Evolutionary conservation across 140 eudicot species (phyloP), one percentile per base, ranked within the genome.

Genomic region (Senecio squalidus): DNA sequence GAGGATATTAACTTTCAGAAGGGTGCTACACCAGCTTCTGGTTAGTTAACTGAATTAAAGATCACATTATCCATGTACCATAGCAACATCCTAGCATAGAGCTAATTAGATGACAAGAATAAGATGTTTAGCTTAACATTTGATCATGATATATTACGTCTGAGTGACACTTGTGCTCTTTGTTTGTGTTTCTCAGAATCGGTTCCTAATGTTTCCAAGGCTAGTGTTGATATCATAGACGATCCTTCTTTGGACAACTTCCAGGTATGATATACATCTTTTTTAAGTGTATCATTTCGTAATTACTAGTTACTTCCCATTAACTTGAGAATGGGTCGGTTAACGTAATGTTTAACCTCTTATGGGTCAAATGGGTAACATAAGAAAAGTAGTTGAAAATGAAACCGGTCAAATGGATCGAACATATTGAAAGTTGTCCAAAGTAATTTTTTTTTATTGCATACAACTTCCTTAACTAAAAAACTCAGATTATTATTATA

Each of bases 21-120:
- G 74, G 79, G 67, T 14, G 58, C 78, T 60, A 23, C 85, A 55
- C 34, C 80, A 10, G 40, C 54, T 74, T 36, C 80, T 53, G 96
- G 96, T 88, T 61, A 68, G 81, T 75, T 54, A 9, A 52, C 45
- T 0, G 1, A 63, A 36, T 36, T 36, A 36, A 2, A 5, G 14
- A 36, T 36, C 15, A 36, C 15, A 36, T 10, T 36, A 36, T n/a
- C n/a, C n/a, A n/a, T n/a, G n/a, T n/a, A n/a, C n/a, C n/a, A n/a
- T n/a, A n/a, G n/a, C n/a, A n/a, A n/a, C n/a, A n/a, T n/a, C n/a
- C n/a, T n/a, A n/a, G n/a, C n/a, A n/a, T n/a, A n/a, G 3, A 24
- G n/a, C 55, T 23, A 6, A 25, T 45, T 36, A 38, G 17, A 38
- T 18, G 28, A 45, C 26, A 55, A 28, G 4, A 46, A 47, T 38